Evolutionary conservation across 2,329 filamentous ascomycete species (phyloP), one percentile per base, ranked within the genome.

Genomic region (Coniosporium tulheliwenetii): DNA sequence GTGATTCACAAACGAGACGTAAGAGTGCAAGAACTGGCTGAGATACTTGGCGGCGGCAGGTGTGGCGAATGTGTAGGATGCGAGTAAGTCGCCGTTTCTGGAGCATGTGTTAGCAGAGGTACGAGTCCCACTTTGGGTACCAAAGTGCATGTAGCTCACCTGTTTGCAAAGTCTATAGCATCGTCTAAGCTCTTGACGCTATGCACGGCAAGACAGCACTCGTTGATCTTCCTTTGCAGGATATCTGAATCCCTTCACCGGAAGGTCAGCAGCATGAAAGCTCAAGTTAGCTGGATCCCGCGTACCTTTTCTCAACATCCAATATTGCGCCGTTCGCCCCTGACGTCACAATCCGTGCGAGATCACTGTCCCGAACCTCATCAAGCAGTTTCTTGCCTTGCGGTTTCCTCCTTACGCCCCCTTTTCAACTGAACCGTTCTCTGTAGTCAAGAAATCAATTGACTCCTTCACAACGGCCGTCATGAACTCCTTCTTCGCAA

Each of bases 41-140:
- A 79, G 60, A 45, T 79, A 80, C 51, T 79, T 79, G 12, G 66
- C 71, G 2, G 67, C 57, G 1, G 59, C 45, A 0, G 66, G 59
- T 15, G 59, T 58, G 8, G 66, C 65, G 50, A 76, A 79, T 45
- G 71, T 59, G 47, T 74, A 77, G 2, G 65, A 60, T 14, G 69
- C 69, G 1, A 66, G 54, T 1, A 69, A 48, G 0, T 41, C 44
- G 37, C 48, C 51, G 41, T 48, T 46, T 10, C 49, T 55, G 38
- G 38, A 38, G 36, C 5, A 19, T 30, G 10, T 26, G 26, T 34
- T 5, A 12, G 10, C 7, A 7, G 19, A 26, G 19, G 16, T 16
- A 12, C 4, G 35, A 10, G 14, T 37, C 2, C 37, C 45, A 10
- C 1, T 15, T 0, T 47, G 36, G 43, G 2, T 46, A 12, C 12